phyloP scores from a whole-genome alignment of 495 filamentous ascomycete genomes.

The Annulohypoxylon nitens region DNA sequence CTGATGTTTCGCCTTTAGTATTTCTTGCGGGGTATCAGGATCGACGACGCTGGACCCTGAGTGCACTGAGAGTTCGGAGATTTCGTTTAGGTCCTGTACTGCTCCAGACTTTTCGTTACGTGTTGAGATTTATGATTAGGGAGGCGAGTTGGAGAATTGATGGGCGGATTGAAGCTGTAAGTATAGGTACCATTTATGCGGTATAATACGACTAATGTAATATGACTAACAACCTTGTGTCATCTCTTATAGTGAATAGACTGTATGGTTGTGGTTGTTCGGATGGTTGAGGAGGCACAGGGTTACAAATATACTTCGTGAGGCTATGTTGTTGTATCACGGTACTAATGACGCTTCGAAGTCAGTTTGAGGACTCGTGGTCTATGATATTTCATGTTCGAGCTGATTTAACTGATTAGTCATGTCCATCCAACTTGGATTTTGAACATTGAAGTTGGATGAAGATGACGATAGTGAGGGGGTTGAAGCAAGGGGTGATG shows the following conservation, averaged over 20 bases:
- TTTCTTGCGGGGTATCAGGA: neutral
- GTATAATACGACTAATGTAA: too few species aligned
- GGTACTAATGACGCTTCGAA: too few species aligned
- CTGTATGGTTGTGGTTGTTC: too few species aligned
- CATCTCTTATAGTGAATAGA: too few species aligned
- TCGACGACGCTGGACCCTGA: constrained; percentile 10
- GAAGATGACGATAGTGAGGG: neutral
- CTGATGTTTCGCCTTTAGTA: neutral
- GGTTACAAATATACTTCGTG: too few species aligned
- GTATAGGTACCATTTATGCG: too few species aligned
- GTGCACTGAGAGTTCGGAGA: neutral
- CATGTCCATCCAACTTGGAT: neutral
- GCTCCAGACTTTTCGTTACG: constrained; percentile 7
- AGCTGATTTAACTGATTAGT: neutral
- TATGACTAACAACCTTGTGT: too few species aligned
- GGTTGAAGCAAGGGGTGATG: neutral
- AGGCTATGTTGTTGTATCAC: too few species aligned
- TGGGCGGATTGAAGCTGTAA: too few species aligned
- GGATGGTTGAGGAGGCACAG: too few species aligned
- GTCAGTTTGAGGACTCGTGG: too few species aligned
- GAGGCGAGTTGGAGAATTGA: neutral
- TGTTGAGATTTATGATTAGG: neutral
- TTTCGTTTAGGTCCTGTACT: constrained; percentile 6
- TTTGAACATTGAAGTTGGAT: neutral
- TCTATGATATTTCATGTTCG: neutral